Percentiles rank a stretch among this genome's conserved stretches.
Evolutionary conservation across 345 rosid species (phyloP).

Genomic region (Salix purpurea): DNA sequence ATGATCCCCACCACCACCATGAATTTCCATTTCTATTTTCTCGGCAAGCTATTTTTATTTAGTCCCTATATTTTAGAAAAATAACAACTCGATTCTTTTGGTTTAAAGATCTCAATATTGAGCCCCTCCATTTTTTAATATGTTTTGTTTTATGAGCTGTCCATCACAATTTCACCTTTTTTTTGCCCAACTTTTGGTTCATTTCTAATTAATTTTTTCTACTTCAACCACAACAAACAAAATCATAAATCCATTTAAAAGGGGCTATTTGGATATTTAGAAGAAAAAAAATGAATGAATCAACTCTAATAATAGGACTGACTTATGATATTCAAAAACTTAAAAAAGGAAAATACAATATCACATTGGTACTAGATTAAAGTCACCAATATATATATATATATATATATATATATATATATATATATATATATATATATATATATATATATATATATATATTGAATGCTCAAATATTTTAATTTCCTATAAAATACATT

Average conservation of each 20-base stretch:
- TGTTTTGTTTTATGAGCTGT: neutral
- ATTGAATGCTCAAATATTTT: too few species aligned
- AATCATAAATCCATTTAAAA: neutral
- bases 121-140: neutral
- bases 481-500: too few species aligned
- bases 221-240: neutral
- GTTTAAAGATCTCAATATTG: neutral
- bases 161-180: neutral
- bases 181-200: neutral
- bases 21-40: neutral
- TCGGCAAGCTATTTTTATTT: too few species aligned
- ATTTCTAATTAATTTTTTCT: too few species aligned
- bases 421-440: too few species aligned
- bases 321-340: neutral
- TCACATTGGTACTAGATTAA: too few species aligned
- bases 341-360: neutral
- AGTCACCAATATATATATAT: too few species aligned
- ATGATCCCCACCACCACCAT: constrained; percentile 3
- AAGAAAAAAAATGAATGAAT: too few species aligned
- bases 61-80: neutral
- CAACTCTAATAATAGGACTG: neutral
- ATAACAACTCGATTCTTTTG: neutral
- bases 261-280: neutral
- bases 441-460: too few species aligned
- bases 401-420: too few species aligned